A percentile compares a stretch with the other conserved stretches of the same genome.
phyloP scores from a whole-genome alignment of 2,329 filamentous ascomycete species.

The Hirsutella thompsonii region DNA sequence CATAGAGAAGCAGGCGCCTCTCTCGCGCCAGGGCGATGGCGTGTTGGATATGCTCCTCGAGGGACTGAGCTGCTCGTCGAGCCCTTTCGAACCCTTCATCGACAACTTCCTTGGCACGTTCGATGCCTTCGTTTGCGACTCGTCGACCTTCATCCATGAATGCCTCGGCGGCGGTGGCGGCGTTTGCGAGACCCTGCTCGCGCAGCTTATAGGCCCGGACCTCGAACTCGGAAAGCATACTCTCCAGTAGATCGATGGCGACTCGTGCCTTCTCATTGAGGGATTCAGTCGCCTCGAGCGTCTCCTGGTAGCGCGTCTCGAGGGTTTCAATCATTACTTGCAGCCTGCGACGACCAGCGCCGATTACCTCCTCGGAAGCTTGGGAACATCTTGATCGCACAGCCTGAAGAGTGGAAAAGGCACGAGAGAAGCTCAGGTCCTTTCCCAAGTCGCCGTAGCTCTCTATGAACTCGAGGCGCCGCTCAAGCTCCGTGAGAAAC shows the following conservation, averaged over 20 bases:
- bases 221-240: constrained; percentile 77
- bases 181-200: constrained; percentile 57
- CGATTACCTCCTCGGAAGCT: constrained; percentile 81
- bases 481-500: constrained; percentile 76
- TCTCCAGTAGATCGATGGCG: constrained; percentile 75
- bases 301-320: constrained; percentile 77
- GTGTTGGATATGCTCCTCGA: constrained; percentile 74
- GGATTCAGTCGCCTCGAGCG: constrained; percentile 70
- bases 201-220: constrained; percentile 65
- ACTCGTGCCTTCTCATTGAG: constrained; percentile 85
- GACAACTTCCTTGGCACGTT: constrained; percentile 61
- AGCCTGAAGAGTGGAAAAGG: constrained; percentile 74
- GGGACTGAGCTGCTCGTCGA: constrained; percentile 64
- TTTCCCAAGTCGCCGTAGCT: constrained; percentile 72
- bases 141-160: constrained; percentile 69
- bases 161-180: constrained; percentile 53
- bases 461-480: constrained; percentile 78
- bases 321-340: constrained; percentile 88
- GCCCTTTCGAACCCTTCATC: constrained; percentile 74
- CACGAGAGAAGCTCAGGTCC: constrained; percentile 72
- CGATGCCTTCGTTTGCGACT: constrained; percentile 68
- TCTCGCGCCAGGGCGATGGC: constrained; percentile 66
- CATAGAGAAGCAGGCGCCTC: constrained; percentile 73
- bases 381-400: constrained; percentile 82
- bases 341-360: constrained; percentile 69